Base-by-base conservation (phyloP, 768 basidiomycete genomes). In the Pisolithus microcarpus region DNA sequence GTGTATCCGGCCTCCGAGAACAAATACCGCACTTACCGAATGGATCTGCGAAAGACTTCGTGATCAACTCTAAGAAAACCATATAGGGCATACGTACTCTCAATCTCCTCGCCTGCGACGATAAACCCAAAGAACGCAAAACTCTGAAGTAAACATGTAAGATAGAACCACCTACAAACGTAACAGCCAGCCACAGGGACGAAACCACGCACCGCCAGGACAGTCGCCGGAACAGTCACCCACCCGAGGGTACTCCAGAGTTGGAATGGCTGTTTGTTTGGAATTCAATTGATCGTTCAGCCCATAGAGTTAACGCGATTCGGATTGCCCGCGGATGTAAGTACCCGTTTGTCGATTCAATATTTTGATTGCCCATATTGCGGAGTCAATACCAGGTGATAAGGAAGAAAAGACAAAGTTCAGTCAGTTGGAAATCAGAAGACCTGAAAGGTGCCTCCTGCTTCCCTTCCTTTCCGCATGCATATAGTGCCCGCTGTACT, bases 81-180 rank as follows among this genome's bases (percentile, higher is more conserved):
- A 38, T 51, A 24, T 11, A 3, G 34, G 38, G 30, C 24, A 30
- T 23, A 69, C 80, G 58, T 53, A 84, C 83, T 84, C 65, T 85
- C 83, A 50, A 86, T 85, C 65, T 85, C 84, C 65, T 85, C 83
- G 40, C 84, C 84, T 26, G 83, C 82, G 44, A 81, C 82, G 52
- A 87, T 63, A 69, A 85, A 86, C 7, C 84, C 84, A 61, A 84
- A 85, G 72, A 84, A 86, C 51, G 84, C 72, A 63, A 86, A 85
- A 57, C 74, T 74, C 78, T 84, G n/a, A 21, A 40, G 39, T 18
- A 38, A 31, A 18, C 42, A 34, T 28, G 24, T 56, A 48, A 46
- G 26, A 47, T 50, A 52, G 37, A 34, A 42, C 48, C 37, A 46
- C 21, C 40, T 11, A 21, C 7, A 39, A 23, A 40, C 16, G 24